Conservation (phyloP, 805 yeast species). For the Pichia gijzeniarum region DNA sequence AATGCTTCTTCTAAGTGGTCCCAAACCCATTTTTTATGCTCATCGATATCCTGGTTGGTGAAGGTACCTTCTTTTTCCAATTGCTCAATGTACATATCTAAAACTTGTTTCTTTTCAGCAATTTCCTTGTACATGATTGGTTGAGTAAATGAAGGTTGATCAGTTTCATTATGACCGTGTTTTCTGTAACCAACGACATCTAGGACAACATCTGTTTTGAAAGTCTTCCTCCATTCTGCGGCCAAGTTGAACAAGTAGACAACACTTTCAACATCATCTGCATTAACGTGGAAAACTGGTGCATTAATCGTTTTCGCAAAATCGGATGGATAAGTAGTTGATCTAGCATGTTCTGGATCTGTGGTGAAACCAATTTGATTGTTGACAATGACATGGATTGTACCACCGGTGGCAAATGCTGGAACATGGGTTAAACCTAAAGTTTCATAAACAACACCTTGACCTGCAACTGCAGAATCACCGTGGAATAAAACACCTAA, state of each 20-base stretch:
- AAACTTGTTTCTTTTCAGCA: conserved; percentile 81
- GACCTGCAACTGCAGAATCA: conserved; percentile 98
- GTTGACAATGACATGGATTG: conserved; percentile 90
- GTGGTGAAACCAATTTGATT: conserved; percentile 99
- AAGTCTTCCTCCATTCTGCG: conserved; percentile 96
- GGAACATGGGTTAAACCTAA: conserved; percentile 91
- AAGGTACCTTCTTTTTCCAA: conserved; percentile 83
- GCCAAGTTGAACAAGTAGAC: conserved; percentile 91
- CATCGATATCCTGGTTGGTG: conserved; percentile 83
- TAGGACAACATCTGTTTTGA: conserved; percentile 93
- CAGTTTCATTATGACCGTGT: conserved; percentile 99
- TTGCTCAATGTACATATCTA: conserved; percentile 78
- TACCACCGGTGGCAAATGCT: conserved; percentile 97
- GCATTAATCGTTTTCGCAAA: conserved; percentile 95
- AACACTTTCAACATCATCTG: conserved; percentile 93
- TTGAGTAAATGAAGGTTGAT: conserved; percentile 98
- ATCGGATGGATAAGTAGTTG: conserved; percentile 97
- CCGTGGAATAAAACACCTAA: conserved; percentile 93
- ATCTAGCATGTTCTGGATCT: conserved; percentile 95
- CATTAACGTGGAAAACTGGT: conserved; percentile 98
- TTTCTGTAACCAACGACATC: conserved; percentile 98
- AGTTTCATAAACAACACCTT: conserved; percentile 98
- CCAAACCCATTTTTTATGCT: conserved; percentile 99
- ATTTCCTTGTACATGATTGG: conserved; percentile 94
- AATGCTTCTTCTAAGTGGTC: conserved; percentile 84